These are phyloP conservation scores for Rhodomyrtus tomentosa DNA, from an alignment of 345 rosid species.

Conservation along the genomic window DNA sequence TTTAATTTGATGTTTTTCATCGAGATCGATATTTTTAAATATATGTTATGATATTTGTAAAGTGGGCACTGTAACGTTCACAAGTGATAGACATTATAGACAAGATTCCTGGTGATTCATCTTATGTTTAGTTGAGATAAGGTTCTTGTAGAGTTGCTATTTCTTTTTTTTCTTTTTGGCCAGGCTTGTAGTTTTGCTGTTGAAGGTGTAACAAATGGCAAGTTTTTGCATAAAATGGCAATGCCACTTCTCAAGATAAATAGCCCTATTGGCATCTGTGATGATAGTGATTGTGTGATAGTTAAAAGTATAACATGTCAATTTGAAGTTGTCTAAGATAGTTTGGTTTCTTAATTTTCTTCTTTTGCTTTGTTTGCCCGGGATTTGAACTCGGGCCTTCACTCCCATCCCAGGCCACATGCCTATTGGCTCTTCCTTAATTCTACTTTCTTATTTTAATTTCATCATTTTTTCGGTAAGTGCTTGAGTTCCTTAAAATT, in stretches of 20 bases:
- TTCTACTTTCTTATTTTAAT: not conserved
- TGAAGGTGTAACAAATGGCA: not conserved
- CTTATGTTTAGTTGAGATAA: not conserved
- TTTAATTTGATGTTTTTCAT: not conserved
- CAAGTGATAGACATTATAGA: not conserved
- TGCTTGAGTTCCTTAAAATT: not conserved
- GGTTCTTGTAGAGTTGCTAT: not conserved
- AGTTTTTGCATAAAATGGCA: not conserved
- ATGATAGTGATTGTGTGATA: not conserved
- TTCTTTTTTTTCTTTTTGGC: not conserved
- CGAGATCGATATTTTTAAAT: not conserved
- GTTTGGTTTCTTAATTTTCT: not conserved
- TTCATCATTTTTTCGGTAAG: not conserved
- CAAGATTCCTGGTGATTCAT: not conserved
- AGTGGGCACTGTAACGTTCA: not conserved
- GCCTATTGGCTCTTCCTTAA: not conserved
- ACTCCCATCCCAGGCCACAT: not conserved
- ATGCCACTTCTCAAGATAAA: not conserved
- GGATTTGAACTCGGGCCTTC: not conserved
- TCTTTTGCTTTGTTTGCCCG: not conserved
- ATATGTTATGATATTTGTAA: not conserved
- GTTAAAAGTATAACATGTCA: not conserved
- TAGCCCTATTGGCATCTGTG: not conserved
- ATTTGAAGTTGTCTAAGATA: not conserved
- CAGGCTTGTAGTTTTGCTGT: not conserved